Evolutionary conservation across 352 stramenopile genomes (phyloP).

Genomic region (Phytophthora hibernalis): DNA sequence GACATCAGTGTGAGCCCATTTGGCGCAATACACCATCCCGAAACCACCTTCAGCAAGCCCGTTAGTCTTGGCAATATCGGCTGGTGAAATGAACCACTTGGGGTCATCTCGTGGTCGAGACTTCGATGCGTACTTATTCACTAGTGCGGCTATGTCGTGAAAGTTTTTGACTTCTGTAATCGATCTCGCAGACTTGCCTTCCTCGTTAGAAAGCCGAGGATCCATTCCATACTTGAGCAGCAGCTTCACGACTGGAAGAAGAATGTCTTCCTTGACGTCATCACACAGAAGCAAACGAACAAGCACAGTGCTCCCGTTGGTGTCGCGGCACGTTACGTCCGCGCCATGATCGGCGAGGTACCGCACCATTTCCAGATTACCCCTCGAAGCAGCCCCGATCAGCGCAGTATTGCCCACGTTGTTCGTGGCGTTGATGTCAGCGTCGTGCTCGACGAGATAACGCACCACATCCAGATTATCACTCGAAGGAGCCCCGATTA

Average conservation of each 20-base stretch:
- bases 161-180: too few relatives aligned
- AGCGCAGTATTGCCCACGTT: too few relatives aligned
- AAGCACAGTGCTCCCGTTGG: constrained; percentile 1
- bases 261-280: constrained; percentile 13
- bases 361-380: too few relatives aligned
- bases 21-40: constrained; percentile 26
- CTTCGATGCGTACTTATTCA: too few relatives aligned
- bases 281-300: constrained; percentile 4
- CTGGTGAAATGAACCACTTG: constrained; percentile 17
- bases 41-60: constrained; percentile 2
- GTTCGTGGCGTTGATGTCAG: too few relatives aligned
- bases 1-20: constrained; percentile 15
- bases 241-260: constrained; percentile 22
- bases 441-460: too few relatives aligned
- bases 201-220: neutral
- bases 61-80: neutral
- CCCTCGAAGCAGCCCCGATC: too few relatives aligned
- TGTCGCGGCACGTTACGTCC: constrained; percentile 8
- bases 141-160: too few relatives aligned
- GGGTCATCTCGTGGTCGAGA: too few relatives aligned
- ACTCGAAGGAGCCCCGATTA: too few relatives aligned
- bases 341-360: constrained; percentile 16
- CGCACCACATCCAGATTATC: too few relatives aligned
- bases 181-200: too few relatives aligned
- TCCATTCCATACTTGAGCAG: constrained; percentile 19